Conservation (phyloP, 129 eudicot genomes). For the Chrysanthemum makinoi region DNA sequence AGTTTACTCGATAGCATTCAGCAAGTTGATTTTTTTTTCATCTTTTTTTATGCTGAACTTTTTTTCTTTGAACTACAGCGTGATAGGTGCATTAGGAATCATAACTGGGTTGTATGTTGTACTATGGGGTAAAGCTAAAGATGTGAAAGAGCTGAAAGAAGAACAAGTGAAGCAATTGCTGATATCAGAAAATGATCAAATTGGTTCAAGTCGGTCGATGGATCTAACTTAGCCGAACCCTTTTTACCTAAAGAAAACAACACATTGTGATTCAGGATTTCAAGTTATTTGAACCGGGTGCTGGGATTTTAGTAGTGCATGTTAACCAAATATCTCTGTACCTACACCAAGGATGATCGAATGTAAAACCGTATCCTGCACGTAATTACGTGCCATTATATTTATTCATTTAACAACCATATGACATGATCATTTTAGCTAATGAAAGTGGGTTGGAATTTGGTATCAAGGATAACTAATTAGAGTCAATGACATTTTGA, state of each 20-base stretch:
- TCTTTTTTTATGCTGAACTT: not conserved
- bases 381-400: too few species aligned
- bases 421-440: too few species aligned
- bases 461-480: too few species aligned
- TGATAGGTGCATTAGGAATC: constrained; percentile 61
- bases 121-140: constrained; percentile 84
- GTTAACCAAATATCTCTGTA: not conserved
- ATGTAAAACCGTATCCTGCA: too few species aligned
- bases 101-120: constrained; percentile 63
- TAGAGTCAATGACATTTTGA: too few species aligned
- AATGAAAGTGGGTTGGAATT: too few species aligned
- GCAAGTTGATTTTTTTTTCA: too few species aligned
- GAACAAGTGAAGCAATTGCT: constrained; percentile 25
- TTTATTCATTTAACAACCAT: too few species aligned
- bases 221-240: constrained; percentile 51
- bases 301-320: not conserved
- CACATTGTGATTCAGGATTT: not conserved
- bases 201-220: constrained; percentile 25
- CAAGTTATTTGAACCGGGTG: not conserved
- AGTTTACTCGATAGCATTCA: too few species aligned
- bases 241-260: constrained; percentile 35
- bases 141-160: constrained; percentile 30
- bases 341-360: too few species aligned
- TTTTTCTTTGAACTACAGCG: constrained; percentile 29
- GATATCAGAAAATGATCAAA: constrained; percentile 25